phyloP scores from a whole-genome alignment of 192 early-diverging fungal species.

The Endogone sp. region DNA sequence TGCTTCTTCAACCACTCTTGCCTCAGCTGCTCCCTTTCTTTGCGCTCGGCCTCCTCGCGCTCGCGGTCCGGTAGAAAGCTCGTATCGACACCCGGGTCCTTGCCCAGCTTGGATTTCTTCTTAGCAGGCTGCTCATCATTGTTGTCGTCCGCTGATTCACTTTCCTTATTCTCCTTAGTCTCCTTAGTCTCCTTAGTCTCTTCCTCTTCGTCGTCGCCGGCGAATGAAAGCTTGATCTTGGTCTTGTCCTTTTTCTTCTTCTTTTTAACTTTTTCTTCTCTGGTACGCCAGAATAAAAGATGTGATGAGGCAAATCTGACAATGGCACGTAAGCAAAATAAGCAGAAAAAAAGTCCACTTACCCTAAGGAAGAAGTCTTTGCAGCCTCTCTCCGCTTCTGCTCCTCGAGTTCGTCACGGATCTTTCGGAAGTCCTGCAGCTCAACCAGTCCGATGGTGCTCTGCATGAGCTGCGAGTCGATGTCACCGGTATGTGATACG shows the following conservation, averaged over 20 bases:
- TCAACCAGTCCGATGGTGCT: constrained; percentile 87
- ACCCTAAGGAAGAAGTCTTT: constrained; percentile 46
- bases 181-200: constrained; percentile 27
- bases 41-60: constrained; percentile 74
- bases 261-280: constrained; percentile 51
- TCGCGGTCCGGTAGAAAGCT: constrained; percentile 89
- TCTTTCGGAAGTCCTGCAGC: constrained; percentile 87
- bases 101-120: constrained; percentile 56
- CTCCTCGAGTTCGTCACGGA: constrained; percentile 78
- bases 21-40: constrained; percentile 67
- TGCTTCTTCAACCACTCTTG: constrained; percentile 83
- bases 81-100: constrained; percentile 90
- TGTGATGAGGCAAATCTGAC: neutral
- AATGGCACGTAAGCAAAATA: neutral
- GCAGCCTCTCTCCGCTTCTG: constrained; percentile 71
- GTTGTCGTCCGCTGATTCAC: constrained; percentile 16
- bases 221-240: constrained; percentile 75
- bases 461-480: constrained; percentile 83
- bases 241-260: constrained; percentile 61
- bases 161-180: constrained; percentile 22
- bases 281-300: constrained; percentile 13
- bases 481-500: constrained; percentile 66
- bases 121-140: constrained; percentile 11
- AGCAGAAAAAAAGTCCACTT: constrained; percentile 2
- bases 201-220: constrained; percentile 54